A percentile compares a stretch with the other conserved stretches of the same genome.
These are phyloP conservation scores for Blastocystis hominis DNA, from an alignment of 352 stramenopile species.

Conservation along the genomic window DNA sequence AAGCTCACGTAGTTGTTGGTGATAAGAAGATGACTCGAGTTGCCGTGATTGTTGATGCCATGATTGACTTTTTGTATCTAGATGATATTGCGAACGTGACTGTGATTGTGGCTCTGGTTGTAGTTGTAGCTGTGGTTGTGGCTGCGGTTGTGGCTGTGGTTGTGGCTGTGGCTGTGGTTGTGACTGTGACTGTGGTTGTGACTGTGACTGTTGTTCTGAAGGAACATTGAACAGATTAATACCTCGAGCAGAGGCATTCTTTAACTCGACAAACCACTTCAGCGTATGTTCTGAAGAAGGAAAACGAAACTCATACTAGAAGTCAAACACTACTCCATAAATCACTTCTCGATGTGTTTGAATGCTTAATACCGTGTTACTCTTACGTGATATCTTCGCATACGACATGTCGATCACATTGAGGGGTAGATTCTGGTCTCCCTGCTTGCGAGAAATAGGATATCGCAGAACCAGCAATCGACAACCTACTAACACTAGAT, in stretches of 20 bases:
- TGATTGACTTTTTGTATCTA: no score
- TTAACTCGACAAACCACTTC: background rate
- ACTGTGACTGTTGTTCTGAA: background rate
- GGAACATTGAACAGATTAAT: constrained; percentile 18
- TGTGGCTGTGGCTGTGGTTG: no score
- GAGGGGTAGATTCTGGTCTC: background rate
- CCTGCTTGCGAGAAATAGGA: background rate
- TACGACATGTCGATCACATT: constrained; percentile 37
- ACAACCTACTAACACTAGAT: constrained; percentile 10
- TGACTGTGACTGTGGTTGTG: no score
- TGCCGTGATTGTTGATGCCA: no score
- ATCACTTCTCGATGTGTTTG: constrained; percentile 34
- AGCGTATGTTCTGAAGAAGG: background rate
- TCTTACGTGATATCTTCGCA: background rate
- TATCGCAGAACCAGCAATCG: constrained; percentile 38
- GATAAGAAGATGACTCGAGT: no score
- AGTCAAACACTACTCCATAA: background rate
- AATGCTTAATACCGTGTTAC: background rate
- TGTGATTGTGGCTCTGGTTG: background rate
- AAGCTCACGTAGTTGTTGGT: no score
- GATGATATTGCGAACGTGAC: no score
- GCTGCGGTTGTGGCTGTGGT: background rate
- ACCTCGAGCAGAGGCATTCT: background rate
- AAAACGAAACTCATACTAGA: constrained; percentile 32
- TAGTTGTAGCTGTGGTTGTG: background rate